phyloP scores from a whole-genome alignment of 495 filamentous ascomycete species.

The Cercophora samala region DNA sequence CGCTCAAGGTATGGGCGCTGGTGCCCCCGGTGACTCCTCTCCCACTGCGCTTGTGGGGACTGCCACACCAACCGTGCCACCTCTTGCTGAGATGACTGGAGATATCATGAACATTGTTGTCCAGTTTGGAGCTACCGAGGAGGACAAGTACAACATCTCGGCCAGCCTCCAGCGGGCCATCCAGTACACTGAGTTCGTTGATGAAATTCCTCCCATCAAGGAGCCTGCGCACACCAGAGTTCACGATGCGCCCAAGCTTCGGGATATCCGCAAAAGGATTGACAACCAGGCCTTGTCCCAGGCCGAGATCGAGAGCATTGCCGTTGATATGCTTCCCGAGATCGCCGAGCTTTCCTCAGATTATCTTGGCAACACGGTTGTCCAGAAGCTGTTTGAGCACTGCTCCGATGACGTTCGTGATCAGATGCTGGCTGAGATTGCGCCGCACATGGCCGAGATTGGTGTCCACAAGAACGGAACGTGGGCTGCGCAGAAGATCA shows the following conservation, averaged over 20 bases:
- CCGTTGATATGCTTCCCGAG: constrained; percentile 88
- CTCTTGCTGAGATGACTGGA: constrained; percentile 67
- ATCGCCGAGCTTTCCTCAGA: constrained; percentile 92
- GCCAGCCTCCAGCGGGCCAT: constrained; percentile 73
- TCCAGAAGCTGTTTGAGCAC: constrained; percentile 95
- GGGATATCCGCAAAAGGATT: constrained; percentile 95
- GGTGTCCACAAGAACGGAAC: constrained; percentile 98
- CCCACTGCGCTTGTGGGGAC: constrained; percentile 41
- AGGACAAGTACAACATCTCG: constrained; percentile 70
- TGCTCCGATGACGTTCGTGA: constrained; percentile 89
- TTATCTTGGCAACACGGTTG: constrained; percentile 98
- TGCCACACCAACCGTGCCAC: constrained; percentile 61
- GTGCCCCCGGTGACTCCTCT: constrained; percentile 46
- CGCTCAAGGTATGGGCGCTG: constrained; percentile 32
- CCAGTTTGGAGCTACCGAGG: constrained; percentile 83
- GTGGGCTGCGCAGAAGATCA: constrained; percentile 99
- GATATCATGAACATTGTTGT: constrained; percentile 85
- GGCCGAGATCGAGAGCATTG: constrained; percentile 88
- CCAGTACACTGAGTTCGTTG: constrained; percentile 63
- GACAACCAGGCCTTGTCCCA: constrained; percentile 86
- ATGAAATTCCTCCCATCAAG: constrained; percentile 83
- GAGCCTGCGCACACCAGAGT: constrained; percentile 88
- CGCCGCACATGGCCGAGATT: constrained; percentile 91
- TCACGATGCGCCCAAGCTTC: constrained; percentile 91
- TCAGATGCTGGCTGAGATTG: constrained; percentile 83